phyloP scores from a whole-genome alignment of 257 asterid species.

The Linderniella brevidens region DNA sequence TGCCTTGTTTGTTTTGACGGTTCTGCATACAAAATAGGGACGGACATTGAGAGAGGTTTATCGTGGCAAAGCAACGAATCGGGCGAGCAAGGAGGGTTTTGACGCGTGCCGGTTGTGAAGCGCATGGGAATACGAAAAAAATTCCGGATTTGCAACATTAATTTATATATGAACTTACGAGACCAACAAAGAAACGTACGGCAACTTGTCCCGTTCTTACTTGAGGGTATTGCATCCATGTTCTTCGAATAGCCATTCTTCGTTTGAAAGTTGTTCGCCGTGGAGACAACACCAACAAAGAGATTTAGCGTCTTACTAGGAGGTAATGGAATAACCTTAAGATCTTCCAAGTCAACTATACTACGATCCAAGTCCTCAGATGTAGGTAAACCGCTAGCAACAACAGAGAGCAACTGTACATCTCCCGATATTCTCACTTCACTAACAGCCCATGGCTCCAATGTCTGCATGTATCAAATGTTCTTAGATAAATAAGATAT shows the following conservation, averaged over 20 bases:
- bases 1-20: too few relatives aligned
- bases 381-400: conserved; percentile 89
- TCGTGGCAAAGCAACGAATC: too few relatives aligned
- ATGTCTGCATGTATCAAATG: too few relatives aligned
- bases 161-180: conserved; percentile 32
- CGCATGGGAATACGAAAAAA: too few relatives aligned
- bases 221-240: conserved; percentile 93
- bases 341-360: conserved; percentile 60
- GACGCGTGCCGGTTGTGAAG: too few relatives aligned
- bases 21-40: too few relatives aligned
- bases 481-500: too few relatives aligned
- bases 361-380: conserved; percentile 86
- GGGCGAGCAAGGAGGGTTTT: too few relatives aligned
- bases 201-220: conserved; percentile 79
- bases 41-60: too few relatives aligned
- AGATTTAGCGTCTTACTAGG: conserved; percentile 36
- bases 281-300: conserved; percentile 81
- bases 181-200: conserved; percentile 94
- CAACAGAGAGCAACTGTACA: conserved; percentile 58
- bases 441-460: conserved; percentile 95
- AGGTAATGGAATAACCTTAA: conserved; percentile 53
- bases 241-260: conserved; percentile 93
- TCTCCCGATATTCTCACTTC: conserved; percentile 86
- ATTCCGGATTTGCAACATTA: too few relatives aligned
- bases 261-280: conserved; percentile 92